A percentile compares a stretch with the other conserved stretches of the same genome.
phyloP scores from a whole-genome alignment of 352 stramenopile genomes.

The Pythium aphanidermatum region DNA sequence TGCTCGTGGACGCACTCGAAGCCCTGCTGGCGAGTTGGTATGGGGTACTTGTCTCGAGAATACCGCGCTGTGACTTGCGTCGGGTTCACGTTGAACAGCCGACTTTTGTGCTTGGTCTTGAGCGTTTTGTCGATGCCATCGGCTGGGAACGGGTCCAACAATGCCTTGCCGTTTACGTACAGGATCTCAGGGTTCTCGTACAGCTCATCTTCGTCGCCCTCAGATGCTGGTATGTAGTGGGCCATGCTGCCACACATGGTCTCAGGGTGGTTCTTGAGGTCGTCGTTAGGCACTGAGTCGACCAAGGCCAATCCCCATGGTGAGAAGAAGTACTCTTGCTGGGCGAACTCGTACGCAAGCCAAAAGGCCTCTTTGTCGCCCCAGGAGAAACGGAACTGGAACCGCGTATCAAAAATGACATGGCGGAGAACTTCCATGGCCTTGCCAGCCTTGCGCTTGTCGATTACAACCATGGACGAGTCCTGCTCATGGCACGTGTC shows the following conservation, averaged over 20 bases:
- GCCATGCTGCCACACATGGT: constrained; percentile 68
- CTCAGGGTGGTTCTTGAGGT: constrained; percentile 44
- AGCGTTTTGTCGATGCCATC: constrained; percentile 20
- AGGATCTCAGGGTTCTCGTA: constrained; percentile 27
- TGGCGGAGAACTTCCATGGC: constrained; percentile 41
- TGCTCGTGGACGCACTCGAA: constrained; percentile 22
- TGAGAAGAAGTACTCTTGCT: constrained; percentile 60
- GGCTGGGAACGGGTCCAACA: constrained; percentile 48
- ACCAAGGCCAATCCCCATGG: constrained; percentile 57
- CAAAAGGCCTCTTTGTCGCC: constrained; percentile 61
- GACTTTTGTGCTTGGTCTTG: constrained; percentile 23
- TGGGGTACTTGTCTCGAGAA: constrained; percentile 20
- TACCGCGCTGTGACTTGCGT: constrained; percentile 49
- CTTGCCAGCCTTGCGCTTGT: constrained; percentile 35
- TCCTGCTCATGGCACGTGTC: constrained; percentile 53
- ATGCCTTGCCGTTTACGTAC: constrained; percentile 58
- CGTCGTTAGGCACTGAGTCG: constrained; percentile 36
- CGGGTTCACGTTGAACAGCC: constrained; percentile 49
- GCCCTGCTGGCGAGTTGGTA: constrained; percentile 14
- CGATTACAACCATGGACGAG: constrained; percentile 49
- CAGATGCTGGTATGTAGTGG: constrained; percentile 42
- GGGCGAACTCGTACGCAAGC: constrained; percentile 58
- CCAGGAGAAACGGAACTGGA: constrained; percentile 60
- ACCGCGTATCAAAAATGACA: constrained; percentile 51
- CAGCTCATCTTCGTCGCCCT: constrained; percentile 8